Evolutionary conservation across 371 early-diverging fungal genomes (phyloP).

Genomic region (Lichtheimia hyalospora): DNA sequence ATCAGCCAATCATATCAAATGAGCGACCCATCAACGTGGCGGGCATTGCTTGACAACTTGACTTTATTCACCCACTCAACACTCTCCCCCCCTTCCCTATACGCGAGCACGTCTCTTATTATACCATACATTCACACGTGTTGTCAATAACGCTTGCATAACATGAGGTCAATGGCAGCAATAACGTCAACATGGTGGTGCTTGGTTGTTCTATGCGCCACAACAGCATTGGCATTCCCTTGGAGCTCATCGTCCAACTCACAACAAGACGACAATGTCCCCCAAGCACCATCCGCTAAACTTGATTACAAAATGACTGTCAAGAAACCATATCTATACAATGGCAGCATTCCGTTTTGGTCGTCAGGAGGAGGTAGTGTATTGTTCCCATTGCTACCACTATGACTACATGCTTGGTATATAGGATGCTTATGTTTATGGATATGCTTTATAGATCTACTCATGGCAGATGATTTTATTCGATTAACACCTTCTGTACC

Average conservation of each 20-base stretch:
- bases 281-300: slow-evolving; percentile 25
- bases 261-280: background rate
- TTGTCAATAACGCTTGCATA: too few species aligned
- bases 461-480: slow-evolving; percentile 59
- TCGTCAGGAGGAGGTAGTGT: slow-evolving; percentile 46
- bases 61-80: too few species aligned
- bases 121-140: too few species aligned
- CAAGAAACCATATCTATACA: slow-evolving; percentile 64
- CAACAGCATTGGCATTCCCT: background rate
- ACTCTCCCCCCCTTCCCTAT: too few species aligned
- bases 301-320: slow-evolving; percentile 69
- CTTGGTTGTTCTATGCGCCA: background rate
- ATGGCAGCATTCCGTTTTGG: slow-evolving; percentile 60
- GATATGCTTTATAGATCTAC: slow-evolving; percentile 47
- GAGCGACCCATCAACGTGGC: background rate
- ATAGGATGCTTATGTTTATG: background rate
- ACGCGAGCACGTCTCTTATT: too few species aligned
- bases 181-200: too few species aligned
- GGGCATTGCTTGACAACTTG: background rate
- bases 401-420: slow-evolving; percentile 3
- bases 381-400: background rate
- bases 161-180: too few species aligned
- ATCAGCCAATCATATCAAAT: background rate
- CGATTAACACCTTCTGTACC: slow-evolving; percentile 73
- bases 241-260: background rate